Conservation (phyloP, 345 rosid genomes). For the Heritiera littoralis region DNA sequence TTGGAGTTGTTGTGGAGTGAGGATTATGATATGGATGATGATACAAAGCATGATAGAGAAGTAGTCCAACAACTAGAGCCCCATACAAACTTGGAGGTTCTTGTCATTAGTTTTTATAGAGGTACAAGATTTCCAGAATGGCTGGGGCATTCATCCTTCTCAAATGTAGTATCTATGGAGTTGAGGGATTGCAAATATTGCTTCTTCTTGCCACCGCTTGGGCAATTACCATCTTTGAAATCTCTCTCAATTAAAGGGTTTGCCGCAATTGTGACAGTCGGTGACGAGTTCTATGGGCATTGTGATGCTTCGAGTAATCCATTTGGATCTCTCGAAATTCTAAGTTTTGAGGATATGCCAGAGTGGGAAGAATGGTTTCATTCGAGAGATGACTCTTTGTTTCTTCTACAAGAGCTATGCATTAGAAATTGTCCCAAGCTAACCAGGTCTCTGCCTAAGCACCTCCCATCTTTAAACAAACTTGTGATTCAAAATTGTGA, state of each 20-base stretch:
- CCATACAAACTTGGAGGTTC: slow-evolving; percentile 11
- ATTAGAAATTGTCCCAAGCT: neutral
- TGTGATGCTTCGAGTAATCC: neutral
- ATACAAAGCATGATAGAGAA: neutral
- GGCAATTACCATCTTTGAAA: slow-evolving; percentile 10
- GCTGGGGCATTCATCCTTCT: slow-evolving; percentile 13
- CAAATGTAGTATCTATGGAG: neutral
- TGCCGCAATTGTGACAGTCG: neutral
- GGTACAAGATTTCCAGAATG: slow-evolving; percentile 10
- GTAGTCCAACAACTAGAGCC: slow-evolving; percentile 10
- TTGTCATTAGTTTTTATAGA: neutral
- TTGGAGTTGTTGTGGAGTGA: neutral
- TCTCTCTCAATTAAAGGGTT: neutral
- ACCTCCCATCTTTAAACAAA: neutral
- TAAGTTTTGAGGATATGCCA: neutral
- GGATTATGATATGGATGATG: neutral
- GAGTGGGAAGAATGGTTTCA: neutral
- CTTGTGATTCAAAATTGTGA: neutral
- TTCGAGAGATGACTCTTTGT: neutral
- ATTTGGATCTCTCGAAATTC: slow-evolving; percentile 1
- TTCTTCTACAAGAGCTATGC: neutral
- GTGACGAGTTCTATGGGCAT: neutral
- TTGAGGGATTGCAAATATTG: neutral
- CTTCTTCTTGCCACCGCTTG: slow-evolving; percentile 2
- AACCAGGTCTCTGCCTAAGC: neutral